These are phyloP conservation scores for Dioszegia crocea DNA, from an alignment of 768 basidiomycete genomes.

Conservation along the genomic window DNA sequence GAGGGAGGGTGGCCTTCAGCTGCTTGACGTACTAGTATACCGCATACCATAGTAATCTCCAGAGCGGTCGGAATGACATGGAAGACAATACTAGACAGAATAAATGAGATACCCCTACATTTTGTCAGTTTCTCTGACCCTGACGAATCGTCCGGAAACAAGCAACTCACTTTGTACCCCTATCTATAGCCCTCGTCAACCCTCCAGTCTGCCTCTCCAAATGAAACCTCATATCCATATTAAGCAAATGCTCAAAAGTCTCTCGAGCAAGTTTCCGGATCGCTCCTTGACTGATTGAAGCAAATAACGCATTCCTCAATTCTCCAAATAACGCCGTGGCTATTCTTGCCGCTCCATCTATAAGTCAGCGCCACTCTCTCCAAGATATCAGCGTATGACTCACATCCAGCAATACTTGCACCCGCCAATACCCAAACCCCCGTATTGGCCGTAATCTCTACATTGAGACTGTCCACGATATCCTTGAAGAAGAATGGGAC, in stretches of 20 bases:
- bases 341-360: constrained; percentile 87
- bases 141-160: neutral
- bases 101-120: constrained; percentile 86
- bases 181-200: constrained; percentile 89
- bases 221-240: constrained; percentile 88
- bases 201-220: constrained; percentile 91
- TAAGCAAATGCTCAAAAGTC: constrained; percentile 87
- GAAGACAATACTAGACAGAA: constrained; percentile 87
- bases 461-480: constrained; percentile 82
- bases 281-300: constrained; percentile 88
- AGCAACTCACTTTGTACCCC: constrained; percentile 80
- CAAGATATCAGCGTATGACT: constrained; percentile 46
- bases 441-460: constrained; percentile 66
- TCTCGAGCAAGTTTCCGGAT: constrained; percentile 92
- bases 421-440: constrained; percentile 91
- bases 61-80: constrained; percentile 92
- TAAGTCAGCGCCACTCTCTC: neutral
- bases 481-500: constrained; percentile 94
- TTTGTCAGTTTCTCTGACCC: constrained; percentile 2
- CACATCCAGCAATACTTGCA: constrained; percentile 85
- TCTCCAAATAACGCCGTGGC: constrained; percentile 87
- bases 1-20: constrained; percentile 2
- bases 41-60: constrained; percentile 94
- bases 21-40: constrained; percentile 69
- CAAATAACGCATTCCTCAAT: constrained; percentile 90